A percentile compares a stretch with the other conserved stretches of the same genome.
Conservation (phyloP, 306 rosid genomes). For the Chamaecrista fasciculata region DNA sequence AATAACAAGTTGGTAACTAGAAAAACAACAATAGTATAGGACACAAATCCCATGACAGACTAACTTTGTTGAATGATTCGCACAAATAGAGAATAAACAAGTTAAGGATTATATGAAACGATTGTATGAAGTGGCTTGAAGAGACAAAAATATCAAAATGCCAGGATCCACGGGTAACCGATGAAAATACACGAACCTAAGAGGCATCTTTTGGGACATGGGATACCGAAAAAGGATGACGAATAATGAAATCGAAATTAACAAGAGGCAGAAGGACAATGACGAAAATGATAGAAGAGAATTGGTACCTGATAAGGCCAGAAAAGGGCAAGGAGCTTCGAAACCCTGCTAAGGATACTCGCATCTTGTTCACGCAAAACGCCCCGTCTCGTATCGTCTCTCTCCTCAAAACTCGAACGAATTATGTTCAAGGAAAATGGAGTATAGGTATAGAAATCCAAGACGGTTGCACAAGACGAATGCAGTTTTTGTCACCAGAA, state of each 20-base stretch:
- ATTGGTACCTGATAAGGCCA: conserved; percentile 50
- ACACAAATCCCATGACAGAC: background rate
- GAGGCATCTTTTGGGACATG: background rate
- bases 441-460: too few relatives aligned
- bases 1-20: background rate
- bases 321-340: conserved; percentile 65
- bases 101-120: background rate
- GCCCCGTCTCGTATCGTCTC: background rate
- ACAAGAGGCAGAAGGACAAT: background rate
- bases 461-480: too few relatives aligned
- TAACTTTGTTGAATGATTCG: background rate
- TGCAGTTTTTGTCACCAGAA: too few relatives aligned
- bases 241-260: background rate
- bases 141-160: background rate
- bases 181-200: background rate
- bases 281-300: background rate
- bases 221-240: background rate
- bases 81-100: background rate
- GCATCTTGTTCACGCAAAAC: conserved; percentile 28
- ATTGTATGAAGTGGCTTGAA: background rate
- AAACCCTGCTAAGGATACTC: conserved; percentile 38
- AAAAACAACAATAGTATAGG: too few relatives aligned
- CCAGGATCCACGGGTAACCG: background rate
- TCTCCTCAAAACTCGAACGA: background rate
- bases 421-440: background rate